These are phyloP conservation scores for Lactarius sanguifluus DNA, from an alignment of 768 basidiomycete genomes.

Conservation along the genomic window DNA sequence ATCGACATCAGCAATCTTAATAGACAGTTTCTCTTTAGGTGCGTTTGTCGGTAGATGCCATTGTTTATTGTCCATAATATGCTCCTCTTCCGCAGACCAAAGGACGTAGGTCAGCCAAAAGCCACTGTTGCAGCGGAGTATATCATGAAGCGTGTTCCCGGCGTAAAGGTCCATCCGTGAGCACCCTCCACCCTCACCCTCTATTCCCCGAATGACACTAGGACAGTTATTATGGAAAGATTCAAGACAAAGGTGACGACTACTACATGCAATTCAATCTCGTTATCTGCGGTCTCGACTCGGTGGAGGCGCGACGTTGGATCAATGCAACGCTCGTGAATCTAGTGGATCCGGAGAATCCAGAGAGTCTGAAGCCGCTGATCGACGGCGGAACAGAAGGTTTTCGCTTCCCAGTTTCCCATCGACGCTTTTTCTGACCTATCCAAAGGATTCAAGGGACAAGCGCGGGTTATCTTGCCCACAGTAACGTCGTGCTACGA, in stretches of 20 bases:
- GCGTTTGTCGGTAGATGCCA: conserved; percentile 24
- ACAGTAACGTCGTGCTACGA: conserved; percentile 97
- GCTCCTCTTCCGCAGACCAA: conserved; percentile 49
- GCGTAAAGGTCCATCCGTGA: conserved; percentile 95
- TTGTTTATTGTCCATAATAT: conserved; percentile 6
- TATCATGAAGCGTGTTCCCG: conserved; percentile 94
- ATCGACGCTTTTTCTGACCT: background rate
- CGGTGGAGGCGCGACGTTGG: conserved; percentile 96
- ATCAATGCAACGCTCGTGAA: conserved; percentile 98
- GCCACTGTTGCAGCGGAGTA: conserved; percentile 94
- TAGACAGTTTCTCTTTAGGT: conserved; percentile 97
- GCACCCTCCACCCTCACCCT: conserved; percentile 36
- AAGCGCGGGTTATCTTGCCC: conserved; percentile 95
- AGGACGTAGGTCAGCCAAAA: conserved; percentile 93
- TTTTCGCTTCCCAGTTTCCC: conserved; percentile 34
- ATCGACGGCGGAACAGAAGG: conserved; percentile 99
- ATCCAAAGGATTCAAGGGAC: conserved; percentile 89
- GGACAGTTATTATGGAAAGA: conserved; percentile 89
- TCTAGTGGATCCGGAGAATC: conserved; percentile 89
- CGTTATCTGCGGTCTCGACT: conserved; percentile 96
- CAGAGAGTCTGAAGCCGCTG: conserved; percentile 91
- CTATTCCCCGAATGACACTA: conserved; percentile 13
- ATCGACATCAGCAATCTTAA: conserved; percentile 99
- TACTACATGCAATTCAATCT: conserved; percentile 98
- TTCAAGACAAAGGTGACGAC: conserved; percentile 93